Conservation (phyloP, 2,329 filamentous ascomycete species). For the Periglandula ipomoeae region DNA sequence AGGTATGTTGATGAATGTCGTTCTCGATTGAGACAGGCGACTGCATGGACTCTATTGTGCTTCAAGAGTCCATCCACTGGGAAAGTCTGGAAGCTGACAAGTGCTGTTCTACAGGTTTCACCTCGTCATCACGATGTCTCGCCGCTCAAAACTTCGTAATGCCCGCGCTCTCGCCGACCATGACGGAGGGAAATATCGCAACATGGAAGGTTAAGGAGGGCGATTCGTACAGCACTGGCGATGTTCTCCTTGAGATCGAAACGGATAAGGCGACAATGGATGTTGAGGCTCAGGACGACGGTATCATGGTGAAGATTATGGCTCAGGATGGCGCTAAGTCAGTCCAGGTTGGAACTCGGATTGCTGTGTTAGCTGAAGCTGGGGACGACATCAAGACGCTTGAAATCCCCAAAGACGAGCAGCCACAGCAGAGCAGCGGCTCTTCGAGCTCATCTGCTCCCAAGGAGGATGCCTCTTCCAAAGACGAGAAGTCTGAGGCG, state of each 20-base stretch:
- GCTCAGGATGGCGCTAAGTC: slow-evolving; percentile 64
- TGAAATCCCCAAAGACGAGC: slow-evolving; percentile 64
- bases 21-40: no score
- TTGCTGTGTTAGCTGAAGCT: slow-evolving; percentile 72
- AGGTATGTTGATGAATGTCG: slow-evolving; percentile 36
- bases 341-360: slow-evolving; percentile 69
- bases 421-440: slow-evolving; percentile 26
- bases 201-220: slow-evolving; percentile 83
- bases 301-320: slow-evolving; percentile 75
- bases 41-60: no score
- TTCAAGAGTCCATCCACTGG: no score
- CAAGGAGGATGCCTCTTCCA: slow-evolving; percentile 16
- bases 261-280: slow-evolving; percentile 95
- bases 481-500: slow-evolving; percentile 39
- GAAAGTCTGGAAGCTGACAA: neutral
- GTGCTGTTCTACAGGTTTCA: slow-evolving; percentile 43
- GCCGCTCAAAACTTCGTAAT: slow-evolving; percentile 84
- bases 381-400: slow-evolving; percentile 70
- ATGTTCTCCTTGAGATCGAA: slow-evolving; percentile 85
- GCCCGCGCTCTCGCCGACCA: slow-evolving; percentile 84
- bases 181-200: slow-evolving; percentile 88
- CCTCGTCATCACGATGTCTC: slow-evolving; percentile 50
- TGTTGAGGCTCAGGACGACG: slow-evolving; percentile 86
- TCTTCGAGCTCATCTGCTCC: neutral
- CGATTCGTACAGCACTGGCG: slow-evolving; percentile 70